Evolutionary conservation across 768 basidiomycete species (phyloP).

Genomic region (Podaxis rugospora): DNA sequence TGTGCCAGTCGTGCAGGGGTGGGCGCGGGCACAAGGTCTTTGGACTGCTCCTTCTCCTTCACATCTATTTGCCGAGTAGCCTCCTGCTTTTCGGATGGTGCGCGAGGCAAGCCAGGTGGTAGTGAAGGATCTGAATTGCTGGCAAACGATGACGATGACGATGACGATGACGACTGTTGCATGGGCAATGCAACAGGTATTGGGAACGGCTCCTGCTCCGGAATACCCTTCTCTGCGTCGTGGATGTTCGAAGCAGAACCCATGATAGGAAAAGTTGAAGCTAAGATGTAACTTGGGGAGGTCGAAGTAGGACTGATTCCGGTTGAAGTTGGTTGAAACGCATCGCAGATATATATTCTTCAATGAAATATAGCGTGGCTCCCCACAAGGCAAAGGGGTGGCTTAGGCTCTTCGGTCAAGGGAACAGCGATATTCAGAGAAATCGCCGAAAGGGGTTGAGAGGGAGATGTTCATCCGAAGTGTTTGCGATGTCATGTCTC

Average conservation of each 20-base stretch:
- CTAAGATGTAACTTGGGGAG: not conserved
- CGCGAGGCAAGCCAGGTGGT: not conserved
- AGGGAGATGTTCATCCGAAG: constrained; percentile 28
- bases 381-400: constrained; percentile 22
- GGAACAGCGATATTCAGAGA: constrained; percentile 28
- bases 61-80: not conserved
- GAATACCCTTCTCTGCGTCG: constrained; percentile 35
- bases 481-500: constrained; percentile 24
- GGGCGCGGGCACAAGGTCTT: not conserved
- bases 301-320: constrained; percentile 1
- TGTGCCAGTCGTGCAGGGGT: not conserved
- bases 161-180: constrained; percentile 4
- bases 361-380: constrained; percentile 15
- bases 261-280: constrained; percentile 10
- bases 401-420: constrained; percentile 25
- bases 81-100: not conserved
- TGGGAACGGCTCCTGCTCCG: constrained; percentile 23
- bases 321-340: constrained; percentile 12
- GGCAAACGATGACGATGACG: constrained; percentile 11
- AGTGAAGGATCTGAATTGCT: constrained; percentile 7
- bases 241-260: constrained; percentile 21
- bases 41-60: not conserved
- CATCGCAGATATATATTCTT: constrained; percentile 21
- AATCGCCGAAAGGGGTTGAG: constrained; percentile 30
- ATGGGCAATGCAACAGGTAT: constrained; percentile 18